Percentiles rank a stretch among this genome's conserved stretches.
Evolutionary conservation across 1,284 basidiomycete genomes (phyloP).

Genomic region (Puccinia triticina): DNA sequence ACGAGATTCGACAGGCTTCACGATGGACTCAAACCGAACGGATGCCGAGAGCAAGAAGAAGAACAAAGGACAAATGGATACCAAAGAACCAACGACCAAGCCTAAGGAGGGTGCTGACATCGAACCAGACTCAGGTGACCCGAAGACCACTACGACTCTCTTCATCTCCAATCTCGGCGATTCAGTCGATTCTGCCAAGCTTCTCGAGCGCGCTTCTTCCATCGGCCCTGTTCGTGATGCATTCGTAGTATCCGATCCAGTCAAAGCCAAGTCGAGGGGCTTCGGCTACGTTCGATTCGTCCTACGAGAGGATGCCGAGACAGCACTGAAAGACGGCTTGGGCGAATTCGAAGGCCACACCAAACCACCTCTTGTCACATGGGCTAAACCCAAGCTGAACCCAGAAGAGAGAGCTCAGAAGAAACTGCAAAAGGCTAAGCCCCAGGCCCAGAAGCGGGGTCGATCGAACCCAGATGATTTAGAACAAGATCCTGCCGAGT

Average conservation of each 20-base stretch:
- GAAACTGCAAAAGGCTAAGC: constrained; percentile 63
- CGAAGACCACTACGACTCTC: constrained; percentile 57
- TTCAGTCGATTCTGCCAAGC: constrained; percentile 82
- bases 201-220: constrained; percentile 90
- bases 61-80: background rate
- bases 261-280: constrained; percentile 83
- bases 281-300: constrained; percentile 98
- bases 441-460: constrained; percentile 73
- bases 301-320: constrained; percentile 81
- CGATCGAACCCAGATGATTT: constrained; percentile 68
- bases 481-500: constrained; percentile 39
- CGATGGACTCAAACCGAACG: background rate
- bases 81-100: constrained; percentile 10
- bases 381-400: constrained; percentile 52
- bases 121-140: constrained; percentile 36
- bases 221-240: constrained; percentile 90
- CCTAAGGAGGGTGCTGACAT: background rate
- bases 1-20: too few species aligned
- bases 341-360: constrained; percentile 21
- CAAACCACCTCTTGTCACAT: constrained; percentile 36
- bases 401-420: constrained; percentile 62
- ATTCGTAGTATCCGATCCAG: constrained; percentile 84
- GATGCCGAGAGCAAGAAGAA: background rate
- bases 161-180: constrained; percentile 71
- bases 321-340: constrained; percentile 64